phyloP scores from a whole-genome alignment of 2,329 filamentous ascomycete genomes.

The Exutisphaerella laricina region DNA sequence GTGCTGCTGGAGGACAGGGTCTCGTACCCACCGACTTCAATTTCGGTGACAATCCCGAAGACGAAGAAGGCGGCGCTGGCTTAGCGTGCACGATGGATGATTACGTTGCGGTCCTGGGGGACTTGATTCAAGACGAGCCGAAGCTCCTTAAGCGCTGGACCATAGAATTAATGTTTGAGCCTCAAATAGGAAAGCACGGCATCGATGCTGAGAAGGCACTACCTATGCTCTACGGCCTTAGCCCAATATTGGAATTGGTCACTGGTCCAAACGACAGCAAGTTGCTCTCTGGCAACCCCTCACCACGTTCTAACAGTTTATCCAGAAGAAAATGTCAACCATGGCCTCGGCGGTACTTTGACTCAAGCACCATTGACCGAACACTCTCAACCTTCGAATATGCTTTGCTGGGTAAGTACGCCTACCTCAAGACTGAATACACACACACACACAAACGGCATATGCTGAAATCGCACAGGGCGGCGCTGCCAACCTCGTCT shows the following conservation, averaged over 20 bases:
- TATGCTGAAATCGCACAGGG: too few relatives aligned
- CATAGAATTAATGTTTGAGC: slow-evolving; percentile 41
- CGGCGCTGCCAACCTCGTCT: slow-evolving; percentile 12
- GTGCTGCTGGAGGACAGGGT: slow-evolving; percentile 3
- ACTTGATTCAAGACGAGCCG: slow-evolving; percentile 44
- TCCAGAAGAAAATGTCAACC: slow-evolving; percentile 8
- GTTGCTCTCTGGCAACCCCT: too few relatives aligned
- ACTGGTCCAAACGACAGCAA: slow-evolving; percentile 7
- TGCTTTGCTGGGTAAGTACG: slow-evolving; percentile 13
- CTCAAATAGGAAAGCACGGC: slow-evolving; percentile 35
- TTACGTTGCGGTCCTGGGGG: slow-evolving; percentile 42
- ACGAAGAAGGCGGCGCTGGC: slow-evolving; percentile 9
- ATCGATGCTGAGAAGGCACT: slow-evolving; percentile 9
- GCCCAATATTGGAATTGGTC: slow-evolving; percentile 10
- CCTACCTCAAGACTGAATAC: too few relatives aligned
- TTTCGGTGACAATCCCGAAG: slow-evolving; percentile 6
- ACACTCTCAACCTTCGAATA: slow-evolving; percentile 8
- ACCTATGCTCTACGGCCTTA: slow-evolving; percentile 4
- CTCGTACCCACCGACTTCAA: not conserved
- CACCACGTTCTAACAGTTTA: too few relatives aligned
- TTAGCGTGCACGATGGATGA: slow-evolving; percentile 21
- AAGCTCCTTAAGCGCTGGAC: slow-evolving; percentile 40
- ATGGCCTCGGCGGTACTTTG: slow-evolving; percentile 9
- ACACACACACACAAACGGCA: too few relatives aligned
- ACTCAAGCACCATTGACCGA: slow-evolving; percentile 2